A percentile compares a stretch with the other conserved stretches of the same genome.
phyloP scores from a whole-genome alignment of 176 grass and related monocot species.

The Stipa capillata region DNA sequence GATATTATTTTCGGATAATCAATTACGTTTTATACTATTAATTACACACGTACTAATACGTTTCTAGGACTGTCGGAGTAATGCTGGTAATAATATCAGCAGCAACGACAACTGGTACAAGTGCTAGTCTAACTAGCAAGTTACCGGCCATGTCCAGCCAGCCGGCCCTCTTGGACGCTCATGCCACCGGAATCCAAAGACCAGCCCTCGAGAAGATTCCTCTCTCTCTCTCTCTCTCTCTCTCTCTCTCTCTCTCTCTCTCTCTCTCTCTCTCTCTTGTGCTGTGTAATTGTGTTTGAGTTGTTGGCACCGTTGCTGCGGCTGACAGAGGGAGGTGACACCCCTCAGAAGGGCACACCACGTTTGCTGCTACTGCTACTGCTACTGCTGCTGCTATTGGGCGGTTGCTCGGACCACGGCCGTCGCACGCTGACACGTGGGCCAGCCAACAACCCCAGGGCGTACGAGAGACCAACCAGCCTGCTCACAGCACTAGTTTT shows the following conservation, averaged over 20 bases:
- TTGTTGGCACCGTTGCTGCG: neutral
- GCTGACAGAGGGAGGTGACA: neutral
- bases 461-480: too few relatives aligned
- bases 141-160: too few relatives aligned
- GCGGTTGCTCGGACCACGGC: neutral
- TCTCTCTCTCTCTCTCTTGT: neutral
- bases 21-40: too few relatives aligned
- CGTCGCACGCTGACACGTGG: neutral
- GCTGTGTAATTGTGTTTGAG: neutral
- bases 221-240: neutral
- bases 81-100: too few relatives aligned
- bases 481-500: too few relatives aligned
- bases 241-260: neutral
- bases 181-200: constrained; percentile 25
- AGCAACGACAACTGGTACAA: too few relatives aligned
- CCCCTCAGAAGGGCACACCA: neutral
- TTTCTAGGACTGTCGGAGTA: too few relatives aligned
- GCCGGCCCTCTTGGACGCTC: constrained; percentile 4
- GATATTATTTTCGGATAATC: too few relatives aligned
- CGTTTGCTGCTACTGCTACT: neutral
- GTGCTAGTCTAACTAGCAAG: too few relatives aligned
- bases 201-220: constrained; percentile 5
- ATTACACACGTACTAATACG: too few relatives aligned
- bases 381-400: neutral
- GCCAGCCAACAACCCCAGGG: neutral